Conservation (phyloP, 192 early-diverging fungal species). For the Coemansia furcata region DNA sequence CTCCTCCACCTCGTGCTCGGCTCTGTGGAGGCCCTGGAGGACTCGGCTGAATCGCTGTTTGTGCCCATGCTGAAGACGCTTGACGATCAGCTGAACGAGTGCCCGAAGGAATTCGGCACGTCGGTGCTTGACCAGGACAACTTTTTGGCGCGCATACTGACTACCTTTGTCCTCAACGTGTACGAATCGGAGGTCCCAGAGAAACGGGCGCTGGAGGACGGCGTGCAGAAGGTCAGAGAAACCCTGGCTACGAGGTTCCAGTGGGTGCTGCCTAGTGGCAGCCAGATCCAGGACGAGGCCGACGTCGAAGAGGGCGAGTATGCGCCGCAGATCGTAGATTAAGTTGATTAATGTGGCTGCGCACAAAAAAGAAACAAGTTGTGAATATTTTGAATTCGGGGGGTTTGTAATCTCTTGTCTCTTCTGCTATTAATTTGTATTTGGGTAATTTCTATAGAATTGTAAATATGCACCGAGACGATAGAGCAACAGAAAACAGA, state of each 20-base stretch:
- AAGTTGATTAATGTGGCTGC: slow-evolving; percentile 1
- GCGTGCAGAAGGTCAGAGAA: slow-evolving; percentile 53
- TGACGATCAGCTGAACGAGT: slow-evolving; percentile 6
- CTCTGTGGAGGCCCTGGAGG: slow-evolving; percentile 59
- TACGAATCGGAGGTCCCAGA: slow-evolving; percentile 11
- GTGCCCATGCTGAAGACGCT: slow-evolving; percentile 56
- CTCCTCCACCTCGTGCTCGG: slow-evolving; percentile 69
- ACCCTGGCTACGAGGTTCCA: slow-evolving; percentile 58
- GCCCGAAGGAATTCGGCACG: slow-evolving; percentile 31
- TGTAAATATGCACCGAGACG: not conserved
- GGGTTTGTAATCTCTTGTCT: not conserved
- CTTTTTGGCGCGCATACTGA: slow-evolving; percentile 31
- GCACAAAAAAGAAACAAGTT: not conserved
- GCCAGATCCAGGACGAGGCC: slow-evolving; percentile 48
- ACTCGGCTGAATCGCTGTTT: slow-evolving; percentile 50
- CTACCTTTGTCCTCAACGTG: slow-evolving; percentile 44
- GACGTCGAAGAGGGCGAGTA: slow-evolving; percentile 67
- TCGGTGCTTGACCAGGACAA: slow-evolving; percentile 38
- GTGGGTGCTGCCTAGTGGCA: slow-evolving; percentile 64
- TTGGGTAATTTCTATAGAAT: not conserved
- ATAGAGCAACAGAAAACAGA: not conserved
- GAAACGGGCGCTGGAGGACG: slow-evolving; percentile 25
- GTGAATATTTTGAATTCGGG: not conserved
- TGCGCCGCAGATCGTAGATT: slow-evolving; percentile 66
- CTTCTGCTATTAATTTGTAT: not conserved